Percentiles rank a stretch among this genome's conserved stretches.
phyloP scores from a whole-genome alignment of 108 stramenopile species.

The Skeletonema tropicum region DNA sequence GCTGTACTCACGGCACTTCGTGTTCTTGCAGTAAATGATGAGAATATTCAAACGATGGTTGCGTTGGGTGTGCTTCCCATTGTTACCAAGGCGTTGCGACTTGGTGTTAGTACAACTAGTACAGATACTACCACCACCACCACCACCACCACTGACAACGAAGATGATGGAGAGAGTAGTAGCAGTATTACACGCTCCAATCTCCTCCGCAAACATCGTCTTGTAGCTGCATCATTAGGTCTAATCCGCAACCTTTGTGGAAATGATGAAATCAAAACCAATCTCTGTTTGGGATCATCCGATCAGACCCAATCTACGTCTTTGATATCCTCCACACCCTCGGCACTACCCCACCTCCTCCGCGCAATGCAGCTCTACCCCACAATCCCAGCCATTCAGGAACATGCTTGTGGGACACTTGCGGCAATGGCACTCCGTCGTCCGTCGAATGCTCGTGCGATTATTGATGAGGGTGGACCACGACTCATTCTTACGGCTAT shows the following conservation, averaged over 20 bases:
- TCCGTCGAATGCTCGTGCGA: constrained; percentile 72
- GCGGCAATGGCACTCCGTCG: constrained; percentile 87
- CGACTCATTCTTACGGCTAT: constrained; percentile 67
- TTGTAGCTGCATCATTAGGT: constrained; percentile 66
- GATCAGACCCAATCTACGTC: not conserved
- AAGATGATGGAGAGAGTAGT: not conserved
- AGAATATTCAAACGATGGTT: constrained; percentile 83
- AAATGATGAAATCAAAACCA: constrained; percentile 90
- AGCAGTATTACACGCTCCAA: not conserved
- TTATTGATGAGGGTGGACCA: constrained; percentile 57
- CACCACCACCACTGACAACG: not conserved
- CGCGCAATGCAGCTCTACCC: constrained; percentile 55
- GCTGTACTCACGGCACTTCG: constrained; percentile 63
- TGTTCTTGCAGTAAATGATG: constrained; percentile 83
- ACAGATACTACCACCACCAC: too few relatives aligned
- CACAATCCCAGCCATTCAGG: constrained; percentile 52
- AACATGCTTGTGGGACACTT: constrained; percentile 86
- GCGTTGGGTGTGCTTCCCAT: constrained; percentile 73
- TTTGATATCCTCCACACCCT: constrained; percentile 41
- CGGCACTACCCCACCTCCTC: constrained; percentile 33
- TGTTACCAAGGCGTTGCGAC: constrained; percentile 36
- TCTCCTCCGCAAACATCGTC: constrained; percentile 19
- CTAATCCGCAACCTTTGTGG: constrained; percentile 84
- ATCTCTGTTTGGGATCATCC: constrained; percentile 59
- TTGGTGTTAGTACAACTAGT: constrained; percentile 7